Conservation (phyloP, 257 asterid genomes). For the Solanum bulbocastanum region DNA sequence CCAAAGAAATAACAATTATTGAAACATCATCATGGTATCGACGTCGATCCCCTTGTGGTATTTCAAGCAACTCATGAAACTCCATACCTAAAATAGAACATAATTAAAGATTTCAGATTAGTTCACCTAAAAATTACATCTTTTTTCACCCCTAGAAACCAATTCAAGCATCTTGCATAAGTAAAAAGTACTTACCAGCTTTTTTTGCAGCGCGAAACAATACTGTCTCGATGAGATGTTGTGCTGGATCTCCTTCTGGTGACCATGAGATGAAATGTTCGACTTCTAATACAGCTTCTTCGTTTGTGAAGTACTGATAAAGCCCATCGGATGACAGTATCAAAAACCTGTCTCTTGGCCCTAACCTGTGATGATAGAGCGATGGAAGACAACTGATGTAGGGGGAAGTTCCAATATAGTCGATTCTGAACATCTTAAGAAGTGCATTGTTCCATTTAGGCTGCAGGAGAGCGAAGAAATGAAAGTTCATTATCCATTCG, state of each 20-base stretch:
- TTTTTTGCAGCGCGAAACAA: conserved; percentile 91
- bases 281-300: conserved; percentile 88
- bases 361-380: conserved; percentile 67
- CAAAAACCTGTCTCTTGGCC: conserved; percentile 64
- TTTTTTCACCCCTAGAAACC: neutral
- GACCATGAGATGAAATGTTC: conserved; percentile 78
- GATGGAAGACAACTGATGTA: conserved; percentile 72
- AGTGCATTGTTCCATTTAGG: conserved; percentile 92
- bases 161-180: neutral
- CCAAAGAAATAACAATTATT: conserved; percentile 89
- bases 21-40: conserved; percentile 96
- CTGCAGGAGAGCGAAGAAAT: conserved; percentile 34
- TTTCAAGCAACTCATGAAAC: conserved; percentile 81
- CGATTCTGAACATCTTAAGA: conserved; percentile 76
- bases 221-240: conserved; percentile 81
- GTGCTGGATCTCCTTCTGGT: conserved; percentile 97
- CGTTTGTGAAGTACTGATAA: conserved; percentile 91
- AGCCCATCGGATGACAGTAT: conserved; percentile 88
- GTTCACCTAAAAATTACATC: neutral
- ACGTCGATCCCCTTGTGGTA: conserved; percentile 93
- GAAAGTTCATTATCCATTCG: neutral
- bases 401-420: conserved; percentile 55
- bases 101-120: neutral
- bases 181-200: conserved; percentile 46
- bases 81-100: conserved; percentile 59